Base-by-base conservation (phyloP, 2,329 filamentous ascomycete species). In the Colletotrichum tropicale region DNA sequence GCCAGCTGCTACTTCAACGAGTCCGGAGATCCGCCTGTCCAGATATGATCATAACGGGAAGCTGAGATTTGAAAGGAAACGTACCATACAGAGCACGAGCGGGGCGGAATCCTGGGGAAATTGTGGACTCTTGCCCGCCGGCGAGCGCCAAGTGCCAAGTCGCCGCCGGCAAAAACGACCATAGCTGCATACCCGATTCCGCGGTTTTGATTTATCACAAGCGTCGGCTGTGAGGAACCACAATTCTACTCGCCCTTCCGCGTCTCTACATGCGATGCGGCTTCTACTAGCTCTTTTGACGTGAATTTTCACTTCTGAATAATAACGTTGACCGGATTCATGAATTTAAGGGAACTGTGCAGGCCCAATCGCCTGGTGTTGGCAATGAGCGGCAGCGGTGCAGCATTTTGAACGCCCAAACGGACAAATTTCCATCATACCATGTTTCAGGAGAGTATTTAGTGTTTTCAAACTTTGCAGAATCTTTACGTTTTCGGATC, bases 171-270 rank as follows among this genome's bases (percentile, higher is more conserved):
- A 26, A 21, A 56, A 8, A 2, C n/a, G 13, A 28, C 15, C 21
- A 24, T 28, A 2, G 24, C 55, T 28, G 24, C 43, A 52, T 13
- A 1, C n/a, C 0, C 18, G 18, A 48, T 43, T 18, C 36, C 36
- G 36, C 18, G 0, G 52, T 0, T 9, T 18, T 24, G 52, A 0
- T 55, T 55, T 24, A 55, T 55, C 52, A 26, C 6, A 26, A 55
- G n/a, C 24, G 12, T 55, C 52, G 12, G 12, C n/a, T 55, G 6
- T 55, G 52, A 55, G 1, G 52, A 55, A 8, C 12, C 52, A 43
- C 5, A 43, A 0, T 43, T 43, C 1, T 18, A 10, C 16, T 1
- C 10, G 16, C 6, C 0, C 1, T 43, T 3, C 36, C 1, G 8
- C 18, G 36, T 43, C 36, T 43, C 36, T 43, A 8, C 0, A 9